Evolutionary conservation across 192 early-diverging fungal species (phyloP).

Genomic region (Backusella sp.): DNA sequence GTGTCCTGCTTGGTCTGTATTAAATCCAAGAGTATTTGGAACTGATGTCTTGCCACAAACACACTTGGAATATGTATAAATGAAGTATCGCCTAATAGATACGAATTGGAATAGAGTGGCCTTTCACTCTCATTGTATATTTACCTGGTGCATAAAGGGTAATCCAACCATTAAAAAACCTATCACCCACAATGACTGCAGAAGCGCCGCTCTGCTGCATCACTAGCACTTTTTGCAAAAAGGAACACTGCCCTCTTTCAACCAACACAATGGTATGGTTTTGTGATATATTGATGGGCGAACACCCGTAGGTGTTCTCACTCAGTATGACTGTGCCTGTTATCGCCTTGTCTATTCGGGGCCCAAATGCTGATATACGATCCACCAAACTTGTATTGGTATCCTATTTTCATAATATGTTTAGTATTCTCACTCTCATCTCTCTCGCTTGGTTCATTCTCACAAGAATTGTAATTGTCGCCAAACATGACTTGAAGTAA

Average conservation of each 20-base stretch:
- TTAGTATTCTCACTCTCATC: not conserved
- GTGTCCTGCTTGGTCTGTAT: constrained; percentile 17
- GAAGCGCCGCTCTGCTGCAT: constrained; percentile 87
- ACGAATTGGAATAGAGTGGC: not conserved
- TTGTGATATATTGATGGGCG: constrained; percentile 29
- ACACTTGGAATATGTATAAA: constrained; percentile 88
- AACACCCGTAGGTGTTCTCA: constrained; percentile 58
- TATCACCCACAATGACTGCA: constrained; percentile 91
- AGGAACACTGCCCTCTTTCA: constrained; percentile 88
- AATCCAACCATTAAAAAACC: constrained; percentile 65
- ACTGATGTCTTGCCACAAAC: constrained; percentile 77
- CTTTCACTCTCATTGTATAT: not conserved
- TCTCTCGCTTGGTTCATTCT: not conserved
- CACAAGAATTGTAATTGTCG: not conserved
- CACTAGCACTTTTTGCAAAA: constrained; percentile 85
- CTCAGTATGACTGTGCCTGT: constrained; percentile 56
- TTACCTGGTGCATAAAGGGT: constrained; percentile 82
- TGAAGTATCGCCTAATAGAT: constrained; percentile 65
- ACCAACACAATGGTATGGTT: constrained; percentile 72
- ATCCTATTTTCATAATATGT: constrained; percentile 27
- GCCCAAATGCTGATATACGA: constrained; percentile 85
- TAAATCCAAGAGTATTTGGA: constrained; percentile 55
- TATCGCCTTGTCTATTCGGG: constrained; percentile 64
- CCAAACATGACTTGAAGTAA: not conserved
- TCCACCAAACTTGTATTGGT: constrained; percentile 61